These are phyloP conservation scores for Geosmithia putterillii DNA, from an alignment of 2,329 filamentous ascomycete species.

Conservation along the genomic window DNA sequence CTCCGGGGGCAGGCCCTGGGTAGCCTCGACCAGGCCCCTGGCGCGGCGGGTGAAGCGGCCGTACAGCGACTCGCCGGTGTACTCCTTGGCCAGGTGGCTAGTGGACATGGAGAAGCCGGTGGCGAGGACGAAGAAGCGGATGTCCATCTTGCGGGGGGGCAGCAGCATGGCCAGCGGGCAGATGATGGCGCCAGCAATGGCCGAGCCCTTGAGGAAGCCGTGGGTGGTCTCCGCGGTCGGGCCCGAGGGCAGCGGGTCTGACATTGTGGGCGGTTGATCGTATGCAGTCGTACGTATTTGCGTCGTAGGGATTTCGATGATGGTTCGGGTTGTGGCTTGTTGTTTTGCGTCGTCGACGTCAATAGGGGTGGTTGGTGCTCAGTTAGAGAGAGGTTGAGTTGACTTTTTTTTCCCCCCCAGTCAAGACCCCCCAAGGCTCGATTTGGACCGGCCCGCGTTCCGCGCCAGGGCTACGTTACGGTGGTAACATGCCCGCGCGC, in stretches of 20 bases:
- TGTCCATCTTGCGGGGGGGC: constrained; percentile 37
- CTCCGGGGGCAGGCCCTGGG: constrained; percentile 43
- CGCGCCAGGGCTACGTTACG: too few relatives aligned
- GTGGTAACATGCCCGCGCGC: too few relatives aligned
- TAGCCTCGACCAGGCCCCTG: constrained; percentile 31
- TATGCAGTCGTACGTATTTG: too few relatives aligned
- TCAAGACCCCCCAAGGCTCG: too few relatives aligned
- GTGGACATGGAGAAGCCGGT: constrained; percentile 37
- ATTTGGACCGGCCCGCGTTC: too few relatives aligned
- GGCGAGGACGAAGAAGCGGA: constrained; percentile 37
- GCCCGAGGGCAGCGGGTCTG: not conserved
- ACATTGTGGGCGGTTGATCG: not conserved
- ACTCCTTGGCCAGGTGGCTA: constrained; percentile 44
- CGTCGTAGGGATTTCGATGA: too few relatives aligned
- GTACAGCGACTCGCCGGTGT: constrained; percentile 40
- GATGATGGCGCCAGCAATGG: constrained; percentile 33
- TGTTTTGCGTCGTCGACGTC: too few relatives aligned
- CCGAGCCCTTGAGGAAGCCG: constrained; percentile 31
- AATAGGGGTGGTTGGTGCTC: too few relatives aligned
- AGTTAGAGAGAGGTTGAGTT: too few relatives aligned
- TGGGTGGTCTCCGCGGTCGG: constrained; percentile 7
- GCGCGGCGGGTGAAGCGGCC: constrained; percentile 31
- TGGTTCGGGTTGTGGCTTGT: too few relatives aligned
- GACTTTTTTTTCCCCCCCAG: too few relatives aligned
- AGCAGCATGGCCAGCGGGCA: constrained; percentile 34